These are phyloP conservation scores for Aspergillus glaucus DNA, from an alignment of 2,329 filamentous ascomycete genomes.

Conservation along the genomic window DNA sequence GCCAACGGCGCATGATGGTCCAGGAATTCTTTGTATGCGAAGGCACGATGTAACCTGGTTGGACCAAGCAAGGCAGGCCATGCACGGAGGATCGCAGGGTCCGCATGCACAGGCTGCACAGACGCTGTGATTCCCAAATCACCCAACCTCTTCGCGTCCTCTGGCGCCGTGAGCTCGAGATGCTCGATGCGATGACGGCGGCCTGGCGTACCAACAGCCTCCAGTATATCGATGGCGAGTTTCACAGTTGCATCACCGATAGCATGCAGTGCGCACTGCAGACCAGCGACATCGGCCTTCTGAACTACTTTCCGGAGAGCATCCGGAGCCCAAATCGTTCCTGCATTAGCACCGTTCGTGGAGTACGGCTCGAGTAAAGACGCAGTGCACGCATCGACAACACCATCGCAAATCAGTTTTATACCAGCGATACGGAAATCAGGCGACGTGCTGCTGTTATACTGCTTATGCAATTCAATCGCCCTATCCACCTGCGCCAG, in stretches of 20 bases:
- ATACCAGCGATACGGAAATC: constrained; percentile 43
- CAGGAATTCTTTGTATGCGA: constrained; percentile 45
- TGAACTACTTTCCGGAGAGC: constrained; percentile 38
- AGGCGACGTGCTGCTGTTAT: constrained; percentile 35
- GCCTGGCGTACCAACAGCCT: constrained; percentile 18
- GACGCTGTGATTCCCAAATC: constrained; percentile 40
- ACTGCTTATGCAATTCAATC: constrained; percentile 34
- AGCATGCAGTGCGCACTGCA: constrained; percentile 47
- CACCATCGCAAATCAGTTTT: constrained; percentile 46
- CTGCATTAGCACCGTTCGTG: constrained; percentile 17
- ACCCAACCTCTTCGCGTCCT: constrained; percentile 41
- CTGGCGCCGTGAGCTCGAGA: constrained; percentile 43
- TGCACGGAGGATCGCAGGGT: constrained; percentile 42
- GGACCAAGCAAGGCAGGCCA: constrained; percentile 42
- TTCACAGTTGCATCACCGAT: constrained; percentile 45
- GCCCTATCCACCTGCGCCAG: constrained; percentile 43
- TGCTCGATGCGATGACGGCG: constrained; percentile 48
- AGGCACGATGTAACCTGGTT: constrained; percentile 40
- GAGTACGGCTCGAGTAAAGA: constrained; percentile 26
- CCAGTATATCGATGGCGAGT: constrained; percentile 39
- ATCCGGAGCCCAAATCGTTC: constrained; percentile 37
- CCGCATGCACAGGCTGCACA: constrained; percentile 33
- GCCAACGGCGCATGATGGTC: constrained; percentile 38
- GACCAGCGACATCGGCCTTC: constrained; percentile 36
- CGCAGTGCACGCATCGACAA: constrained; percentile 41